A percentile compares a stretch with the other conserved stretches of the same genome.
phyloP scores from a whole-genome alignment of 805 yeast genomes.

The Cyberlindnera maritima region DNA sequence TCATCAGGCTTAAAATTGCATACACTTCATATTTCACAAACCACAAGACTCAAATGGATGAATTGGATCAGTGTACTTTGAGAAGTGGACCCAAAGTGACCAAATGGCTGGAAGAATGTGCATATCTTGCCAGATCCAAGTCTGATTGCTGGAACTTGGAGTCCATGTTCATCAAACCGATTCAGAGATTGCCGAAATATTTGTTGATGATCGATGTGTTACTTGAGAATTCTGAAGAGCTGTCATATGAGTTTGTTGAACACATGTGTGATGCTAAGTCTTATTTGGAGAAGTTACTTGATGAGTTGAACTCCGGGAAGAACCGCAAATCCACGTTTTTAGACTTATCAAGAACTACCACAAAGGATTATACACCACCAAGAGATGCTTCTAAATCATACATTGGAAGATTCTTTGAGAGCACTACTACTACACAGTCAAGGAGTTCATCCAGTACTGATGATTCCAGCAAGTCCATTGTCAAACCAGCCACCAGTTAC shows the following conservation, averaged over 20 bases:
- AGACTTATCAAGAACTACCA: background rate
- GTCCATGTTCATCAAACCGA: slow-evolving; percentile 32
- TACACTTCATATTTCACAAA: slow-evolving; percentile 33
- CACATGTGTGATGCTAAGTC: slow-evolving; percentile 20
- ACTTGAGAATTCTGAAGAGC: slow-evolving; percentile 15
- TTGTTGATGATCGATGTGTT: slow-evolving; percentile 17
- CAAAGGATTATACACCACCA: background rate
- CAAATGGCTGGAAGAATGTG: slow-evolving; percentile 36
- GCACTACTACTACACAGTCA: background rate
- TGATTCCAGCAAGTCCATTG: background rate
- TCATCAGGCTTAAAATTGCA: slow-evolving; percentile 33
- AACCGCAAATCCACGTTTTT: background rate
- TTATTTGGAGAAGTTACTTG: slow-evolving; percentile 16
- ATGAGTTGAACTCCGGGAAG: slow-evolving; percentile 4
- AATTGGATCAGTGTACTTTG: slow-evolving; percentile 22
- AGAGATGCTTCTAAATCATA: background rate
- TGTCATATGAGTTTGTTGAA: slow-evolving; percentile 12
- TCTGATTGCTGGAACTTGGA: slow-evolving; percentile 30
- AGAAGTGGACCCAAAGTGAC: slow-evolving; percentile 22
- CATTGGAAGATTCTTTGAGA: background rate
- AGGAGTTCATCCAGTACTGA: background rate
- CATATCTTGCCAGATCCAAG: slow-evolving; percentile 22
- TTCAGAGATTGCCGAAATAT: slow-evolving; percentile 29
- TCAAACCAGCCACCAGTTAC: background rate
- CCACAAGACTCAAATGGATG: slow-evolving; percentile 30